phyloP scores from a whole-genome alignment of 306 rosid species.

The Cicer judaicum region DNA sequence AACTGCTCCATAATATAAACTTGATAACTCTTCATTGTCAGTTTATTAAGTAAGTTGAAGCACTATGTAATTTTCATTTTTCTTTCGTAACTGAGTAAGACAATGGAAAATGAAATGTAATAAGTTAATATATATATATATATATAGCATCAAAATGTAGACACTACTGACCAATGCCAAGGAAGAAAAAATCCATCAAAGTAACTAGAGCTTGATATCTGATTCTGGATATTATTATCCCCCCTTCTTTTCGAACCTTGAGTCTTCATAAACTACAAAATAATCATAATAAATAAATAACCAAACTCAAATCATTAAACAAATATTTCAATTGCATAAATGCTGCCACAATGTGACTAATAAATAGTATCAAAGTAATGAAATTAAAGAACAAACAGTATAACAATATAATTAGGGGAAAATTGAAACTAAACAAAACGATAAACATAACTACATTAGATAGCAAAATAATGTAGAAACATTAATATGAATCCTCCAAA shows the following conservation, averaged over 20 bases:
- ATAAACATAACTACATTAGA: constrained; percentile 8
- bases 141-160: background rate
- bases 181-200: constrained; percentile 60
- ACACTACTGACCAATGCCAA: constrained; percentile 65
- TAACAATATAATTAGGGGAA: background rate
- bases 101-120: background rate
- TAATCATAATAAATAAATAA: constrained; percentile 38
- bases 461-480: background rate
- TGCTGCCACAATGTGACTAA: constrained; percentile 14
- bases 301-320: constrained; percentile 27
- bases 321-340: constrained; percentile 16
- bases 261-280: constrained; percentile 57
- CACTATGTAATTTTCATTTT: constrained; percentile 1
- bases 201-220: constrained; percentile 39
- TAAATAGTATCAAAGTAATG: background rate
- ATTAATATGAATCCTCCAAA: background rate
- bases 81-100: background rate
- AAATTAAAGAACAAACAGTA: no score
- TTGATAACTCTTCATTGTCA: background rate
- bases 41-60: constrained; percentile 1
- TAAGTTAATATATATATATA: background rate
- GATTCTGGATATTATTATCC: constrained; percentile 41
- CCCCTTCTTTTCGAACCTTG: constrained; percentile 46
- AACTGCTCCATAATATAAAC: constrained; percentile 14
- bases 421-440: background rate